Conservation (phyloP, 306 rosid genomes). For the Cucurbita maxima region DNA sequence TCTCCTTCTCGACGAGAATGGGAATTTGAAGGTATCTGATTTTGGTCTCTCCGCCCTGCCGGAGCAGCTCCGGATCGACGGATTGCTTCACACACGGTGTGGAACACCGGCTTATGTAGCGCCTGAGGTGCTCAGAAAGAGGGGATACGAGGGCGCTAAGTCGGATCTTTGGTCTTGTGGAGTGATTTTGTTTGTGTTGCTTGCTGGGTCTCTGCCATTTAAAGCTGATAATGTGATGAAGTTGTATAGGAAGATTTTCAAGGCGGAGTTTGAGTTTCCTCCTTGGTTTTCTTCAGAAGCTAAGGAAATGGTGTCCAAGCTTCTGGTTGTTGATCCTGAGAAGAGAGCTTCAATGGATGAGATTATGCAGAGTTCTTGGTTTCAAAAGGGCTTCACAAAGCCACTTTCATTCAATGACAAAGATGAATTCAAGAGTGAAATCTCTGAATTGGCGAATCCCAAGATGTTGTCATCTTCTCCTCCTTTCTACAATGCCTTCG, state of each 20-base stretch:
- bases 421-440: background rate
- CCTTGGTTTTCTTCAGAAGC: conserved; percentile 48
- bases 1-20: conserved; percentile 48
- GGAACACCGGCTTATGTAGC: conserved; percentile 91
- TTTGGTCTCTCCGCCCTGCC: conserved; percentile 68
- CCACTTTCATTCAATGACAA: conserved; percentile 26
- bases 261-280: conserved; percentile 40
- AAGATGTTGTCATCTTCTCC: conserved; percentile 16
- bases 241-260: conserved; percentile 52
- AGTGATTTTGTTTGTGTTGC: conserved; percentile 46
- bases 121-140: conserved; percentile 59
- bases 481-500: conserved; percentile 66
- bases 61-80: conserved; percentile 51
- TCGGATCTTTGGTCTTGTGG: conserved; percentile 87
- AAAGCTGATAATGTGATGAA: conserved; percentile 48
- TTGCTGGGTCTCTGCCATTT: conserved; percentile 56
- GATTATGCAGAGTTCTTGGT: conserved; percentile 50
- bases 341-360: conserved; percentile 40
- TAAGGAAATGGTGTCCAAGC: conserved; percentile 28
- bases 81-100: conserved; percentile 61
- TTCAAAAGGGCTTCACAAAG: conserved; percentile 30
- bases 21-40: conserved; percentile 61
- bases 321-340: conserved; percentile 46
- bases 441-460: background rate
- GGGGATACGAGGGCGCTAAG: conserved; percentile 66